Percentiles rank a stretch among this genome's conserved stretches.
phyloP scores from a whole-genome alignment of 176 grass and related monocot genomes.

The Canna indica region DNA sequence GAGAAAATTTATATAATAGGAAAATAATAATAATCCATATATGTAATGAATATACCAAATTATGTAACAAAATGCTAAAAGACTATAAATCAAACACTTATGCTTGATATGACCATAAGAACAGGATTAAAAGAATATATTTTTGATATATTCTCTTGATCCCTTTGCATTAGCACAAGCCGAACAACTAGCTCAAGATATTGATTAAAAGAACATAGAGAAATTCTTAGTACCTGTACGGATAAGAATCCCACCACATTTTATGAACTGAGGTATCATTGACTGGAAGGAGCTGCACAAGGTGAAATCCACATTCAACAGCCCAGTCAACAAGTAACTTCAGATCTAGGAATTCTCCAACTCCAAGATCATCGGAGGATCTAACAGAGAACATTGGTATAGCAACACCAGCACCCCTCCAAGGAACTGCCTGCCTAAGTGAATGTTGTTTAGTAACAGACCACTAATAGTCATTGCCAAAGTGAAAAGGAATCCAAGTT shows the following conservation, averaged over 20 bases:
- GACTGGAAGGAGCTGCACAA: conserved; percentile 88
- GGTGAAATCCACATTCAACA: conserved; percentile 86
- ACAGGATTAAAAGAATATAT: too few species aligned
- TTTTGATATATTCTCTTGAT: too few species aligned
- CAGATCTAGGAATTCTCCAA: conserved; percentile 97
- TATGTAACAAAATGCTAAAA: too few species aligned
- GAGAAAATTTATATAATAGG: too few species aligned
- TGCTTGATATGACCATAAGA: too few species aligned
- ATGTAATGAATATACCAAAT: too few species aligned
- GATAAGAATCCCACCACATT: conserved; percentile 99
- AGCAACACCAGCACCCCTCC: conserved; percentile 94
- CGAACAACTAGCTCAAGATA: background rate
- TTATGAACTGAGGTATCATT: conserved; percentile 89
- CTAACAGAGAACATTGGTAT: conserved; percentile 87
- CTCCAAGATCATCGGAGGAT: conserved; percentile 76
- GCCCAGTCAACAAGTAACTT: conserved; percentile 95
- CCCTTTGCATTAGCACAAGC: background rate
- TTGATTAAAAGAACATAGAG: background rate
- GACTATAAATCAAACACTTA: background rate
- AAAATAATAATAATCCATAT: too few species aligned
- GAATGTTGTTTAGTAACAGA: conserved; percentile 23
- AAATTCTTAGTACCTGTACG: conserved; percentile 51
- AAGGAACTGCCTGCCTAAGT: conserved; percentile 62
- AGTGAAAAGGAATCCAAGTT: background rate
- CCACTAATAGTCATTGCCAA: background rate